Percentiles rank a stretch among this genome's conserved stretches.
phyloP scores from a whole-genome alignment of 176 grass and related monocot genomes.

The Rhipidocladum racemiflorum region DNA sequence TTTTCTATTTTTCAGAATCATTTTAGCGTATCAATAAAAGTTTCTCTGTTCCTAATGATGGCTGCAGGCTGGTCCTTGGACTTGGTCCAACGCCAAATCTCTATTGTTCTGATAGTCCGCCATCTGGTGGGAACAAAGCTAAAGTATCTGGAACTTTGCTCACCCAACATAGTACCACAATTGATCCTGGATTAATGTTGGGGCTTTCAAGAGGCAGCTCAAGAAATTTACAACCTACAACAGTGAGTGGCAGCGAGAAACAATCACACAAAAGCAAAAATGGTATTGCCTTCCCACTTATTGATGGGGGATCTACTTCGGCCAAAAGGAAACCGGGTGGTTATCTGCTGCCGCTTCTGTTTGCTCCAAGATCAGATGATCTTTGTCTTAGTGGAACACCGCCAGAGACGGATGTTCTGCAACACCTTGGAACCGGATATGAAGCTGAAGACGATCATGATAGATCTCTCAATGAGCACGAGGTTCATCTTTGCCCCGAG shows the following conservation, averaged over 20 bases:
- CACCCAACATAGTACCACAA: slow-evolving; percentile 38
- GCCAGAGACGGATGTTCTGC: slow-evolving; percentile 3
- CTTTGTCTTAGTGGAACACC: slow-evolving; percentile 16
- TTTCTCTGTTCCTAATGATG: slow-evolving; percentile 55
- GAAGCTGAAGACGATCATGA: slow-evolving; percentile 5
- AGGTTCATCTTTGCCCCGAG: slow-evolving; percentile 46
- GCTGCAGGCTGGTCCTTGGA: slow-evolving; percentile 77
- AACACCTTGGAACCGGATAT: slow-evolving; percentile 32
- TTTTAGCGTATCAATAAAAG: slow-evolving; percentile 34
- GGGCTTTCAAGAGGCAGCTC: slow-evolving; percentile 46
- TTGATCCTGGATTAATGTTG: slow-evolving; percentile 50
- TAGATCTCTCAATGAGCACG: slow-evolving; percentile 22
- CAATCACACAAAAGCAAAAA: slow-evolving; percentile 36
- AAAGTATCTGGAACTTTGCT: slow-evolving; percentile 45
- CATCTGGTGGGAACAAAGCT: slow-evolving; percentile 25
- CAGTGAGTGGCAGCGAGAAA: slow-evolving; percentile 8
- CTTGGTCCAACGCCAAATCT: slow-evolving; percentile 73
- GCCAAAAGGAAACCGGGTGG: slow-evolving; percentile 76
- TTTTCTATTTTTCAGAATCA: slow-evolving; percentile 20
- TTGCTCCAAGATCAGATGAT: slow-evolving; percentile 57
- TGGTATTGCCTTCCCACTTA: slow-evolving; percentile 43
- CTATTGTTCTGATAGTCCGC: slow-evolving; percentile 46
- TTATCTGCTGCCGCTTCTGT: slow-evolving; percentile 62
- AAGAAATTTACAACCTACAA: slow-evolving; percentile 22
- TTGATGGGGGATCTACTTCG: slow-evolving; percentile 86